Evolutionary conservation across 2,329 filamentous ascomycete genomes (phyloP).

Genomic region (Ophiostoma tasmaniense): DNA sequence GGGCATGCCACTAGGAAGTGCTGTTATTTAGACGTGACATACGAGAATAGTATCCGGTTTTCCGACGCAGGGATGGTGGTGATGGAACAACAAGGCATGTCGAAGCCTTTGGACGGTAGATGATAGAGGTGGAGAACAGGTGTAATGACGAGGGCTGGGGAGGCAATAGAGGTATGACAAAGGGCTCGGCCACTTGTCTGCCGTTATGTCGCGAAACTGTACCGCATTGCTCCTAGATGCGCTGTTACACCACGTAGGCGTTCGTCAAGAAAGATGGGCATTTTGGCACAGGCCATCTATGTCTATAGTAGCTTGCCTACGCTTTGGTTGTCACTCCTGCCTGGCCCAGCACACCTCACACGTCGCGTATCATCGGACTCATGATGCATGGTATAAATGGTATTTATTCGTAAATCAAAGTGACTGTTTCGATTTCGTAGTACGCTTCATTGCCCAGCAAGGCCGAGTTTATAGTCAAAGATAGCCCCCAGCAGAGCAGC

Average conservation of each 20-base stretch:
- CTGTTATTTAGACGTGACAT: conserved; percentile 30
- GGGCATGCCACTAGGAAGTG: conserved; percentile 26
- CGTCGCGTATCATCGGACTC: neutral
- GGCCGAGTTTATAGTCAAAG: neutral
- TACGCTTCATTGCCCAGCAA: neutral
- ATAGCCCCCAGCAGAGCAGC: neutral
- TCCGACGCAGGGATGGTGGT: conserved; percentile 12
- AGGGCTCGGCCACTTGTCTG: neutral
- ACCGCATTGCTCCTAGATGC: neutral
- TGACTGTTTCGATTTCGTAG: neutral
- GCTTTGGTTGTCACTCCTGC: neutral
- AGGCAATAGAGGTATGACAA: neutral
- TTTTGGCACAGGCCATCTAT: no score
- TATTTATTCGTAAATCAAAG: neutral
- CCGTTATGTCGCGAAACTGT: neutral
- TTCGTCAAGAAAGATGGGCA: neutral
- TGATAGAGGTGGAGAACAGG: neutral
- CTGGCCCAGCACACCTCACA: no score
- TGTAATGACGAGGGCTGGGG: neutral
- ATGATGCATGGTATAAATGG: neutral
- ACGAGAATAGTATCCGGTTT: conserved; percentile 33
- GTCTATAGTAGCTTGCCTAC: neutral
- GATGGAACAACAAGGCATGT: neutral
- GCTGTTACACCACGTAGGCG: neutral
- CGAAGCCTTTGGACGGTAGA: neutral